Conservation (phyloP, 768 basidiomycete species). For the Tulasnella calospora region DNA sequence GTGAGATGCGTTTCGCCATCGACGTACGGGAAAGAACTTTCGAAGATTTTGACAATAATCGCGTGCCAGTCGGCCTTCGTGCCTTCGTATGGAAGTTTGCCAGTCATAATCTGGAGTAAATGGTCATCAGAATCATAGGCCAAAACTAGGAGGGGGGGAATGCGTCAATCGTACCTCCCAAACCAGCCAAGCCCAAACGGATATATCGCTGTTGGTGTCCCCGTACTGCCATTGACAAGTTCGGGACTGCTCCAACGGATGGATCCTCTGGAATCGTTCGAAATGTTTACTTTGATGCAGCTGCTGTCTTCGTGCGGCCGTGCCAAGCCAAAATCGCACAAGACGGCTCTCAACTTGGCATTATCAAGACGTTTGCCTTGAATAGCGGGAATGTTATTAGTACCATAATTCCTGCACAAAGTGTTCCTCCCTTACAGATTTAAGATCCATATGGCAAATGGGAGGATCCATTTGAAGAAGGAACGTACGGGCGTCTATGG, state of each 20-base stretch:
- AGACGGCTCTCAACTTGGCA: not conserved
- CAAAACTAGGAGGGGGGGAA: not conserved
- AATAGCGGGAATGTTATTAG: not conserved
- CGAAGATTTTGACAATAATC: not conserved
- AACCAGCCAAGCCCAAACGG: not conserved
- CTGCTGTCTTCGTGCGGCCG: not conserved
- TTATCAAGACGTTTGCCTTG: not conserved
- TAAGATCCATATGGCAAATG: not conserved
- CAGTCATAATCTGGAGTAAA: not conserved
- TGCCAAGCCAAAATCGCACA: constrained; percentile 2
- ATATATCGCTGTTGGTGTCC: not conserved
- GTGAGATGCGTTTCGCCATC: not conserved
- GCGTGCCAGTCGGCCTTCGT: not conserved
- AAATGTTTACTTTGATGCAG: not conserved
- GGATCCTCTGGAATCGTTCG: not conserved
- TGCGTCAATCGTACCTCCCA: not conserved
- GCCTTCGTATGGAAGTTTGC: not conserved
- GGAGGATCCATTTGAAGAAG: not conserved
- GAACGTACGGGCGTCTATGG: not conserved
- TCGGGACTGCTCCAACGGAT: not conserved
- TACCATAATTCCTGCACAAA: too few relatives aligned
- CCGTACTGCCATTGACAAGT: not conserved
- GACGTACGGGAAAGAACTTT: not conserved
- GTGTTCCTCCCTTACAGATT: not conserved
- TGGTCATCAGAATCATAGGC: not conserved